These are phyloP conservation scores for Dianthus caryophyllus DNA, from an alignment of 148 eudicot genomes.

Conservation along the genomic window DNA sequence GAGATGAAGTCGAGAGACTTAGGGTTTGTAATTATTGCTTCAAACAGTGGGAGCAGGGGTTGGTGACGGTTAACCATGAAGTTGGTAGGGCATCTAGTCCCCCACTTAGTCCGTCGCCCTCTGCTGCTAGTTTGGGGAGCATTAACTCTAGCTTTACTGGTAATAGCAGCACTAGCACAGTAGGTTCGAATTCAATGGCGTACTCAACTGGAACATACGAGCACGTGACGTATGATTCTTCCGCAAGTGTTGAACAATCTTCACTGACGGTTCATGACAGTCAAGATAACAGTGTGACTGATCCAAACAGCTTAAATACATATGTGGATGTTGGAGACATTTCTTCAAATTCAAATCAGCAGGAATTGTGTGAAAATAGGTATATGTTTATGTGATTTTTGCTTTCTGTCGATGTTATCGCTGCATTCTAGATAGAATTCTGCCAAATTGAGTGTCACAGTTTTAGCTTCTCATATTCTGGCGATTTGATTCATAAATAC, in stretches of 20 bases:
- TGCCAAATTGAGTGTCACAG: not conserved
- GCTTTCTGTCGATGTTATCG: not conserved
- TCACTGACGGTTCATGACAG: slow-evolving; percentile 26
- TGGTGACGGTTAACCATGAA: slow-evolving; percentile 39
- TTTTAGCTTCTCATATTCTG: not conserved
- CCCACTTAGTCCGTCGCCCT: slow-evolving; percentile 47
- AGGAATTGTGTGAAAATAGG: slow-evolving; percentile 47
- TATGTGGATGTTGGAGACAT: slow-evolving; percentile 33
- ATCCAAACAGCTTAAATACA: slow-evolving; percentile 26
- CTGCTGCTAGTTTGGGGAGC: slow-evolving; percentile 65
- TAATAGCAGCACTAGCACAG: slow-evolving; percentile 49
- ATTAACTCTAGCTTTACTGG: slow-evolving; percentile 55
- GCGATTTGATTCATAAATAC: not conserved
- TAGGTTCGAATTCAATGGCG: slow-evolving; percentile 44
- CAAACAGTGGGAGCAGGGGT: slow-evolving; percentile 65
- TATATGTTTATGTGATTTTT: slow-evolving; percentile 4
- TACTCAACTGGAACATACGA: slow-evolving; percentile 46
- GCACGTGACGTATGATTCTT: slow-evolving; percentile 32
- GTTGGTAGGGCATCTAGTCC: slow-evolving; percentile 35
- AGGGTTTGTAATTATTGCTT: slow-evolving; percentile 90
- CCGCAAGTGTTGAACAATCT: slow-evolving; percentile 39
- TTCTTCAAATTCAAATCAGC: slow-evolving; percentile 35
- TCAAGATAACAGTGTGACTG: slow-evolving; percentile 33
- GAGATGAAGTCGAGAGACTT: slow-evolving; percentile 58
- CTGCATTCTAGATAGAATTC: not conserved